Evolutionary conservation across 331 rosid species (phyloP).

Genomic region (Rhamnella rubrinervis): DNA sequence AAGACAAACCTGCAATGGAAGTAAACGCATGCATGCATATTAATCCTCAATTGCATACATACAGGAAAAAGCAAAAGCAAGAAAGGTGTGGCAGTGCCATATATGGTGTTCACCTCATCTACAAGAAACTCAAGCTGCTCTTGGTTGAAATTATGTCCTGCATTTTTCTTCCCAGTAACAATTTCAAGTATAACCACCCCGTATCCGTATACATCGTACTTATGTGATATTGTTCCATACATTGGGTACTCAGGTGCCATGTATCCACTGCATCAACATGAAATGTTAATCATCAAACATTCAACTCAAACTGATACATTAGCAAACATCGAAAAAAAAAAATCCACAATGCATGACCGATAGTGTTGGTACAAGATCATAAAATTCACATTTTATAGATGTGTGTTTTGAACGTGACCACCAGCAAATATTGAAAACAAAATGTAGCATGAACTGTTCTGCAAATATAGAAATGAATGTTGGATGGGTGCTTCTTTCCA

Average conservation of each 20-base stretch:
- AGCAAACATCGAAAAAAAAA: too few relatives aligned
- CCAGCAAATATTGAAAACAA: too few relatives aligned
- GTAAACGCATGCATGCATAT: not conserved
- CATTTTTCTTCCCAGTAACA: constrained; percentile 12
- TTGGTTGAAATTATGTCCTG: not conserved
- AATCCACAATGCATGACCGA: too few relatives aligned
- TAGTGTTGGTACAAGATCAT: too few relatives aligned
- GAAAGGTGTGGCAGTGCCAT: not conserved
- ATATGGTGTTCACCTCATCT: not conserved
- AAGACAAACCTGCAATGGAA: not conserved
- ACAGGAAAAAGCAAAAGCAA: not conserved
- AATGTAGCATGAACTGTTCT: too few relatives aligned
- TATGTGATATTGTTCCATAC: not conserved
- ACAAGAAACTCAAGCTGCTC: constrained; percentile 1
- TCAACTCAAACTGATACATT: too few relatives aligned
- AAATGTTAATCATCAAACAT: too few relatives aligned
- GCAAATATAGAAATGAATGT: too few relatives aligned
- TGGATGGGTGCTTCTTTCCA: too few relatives aligned
- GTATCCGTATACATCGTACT: constrained; percentile 7
- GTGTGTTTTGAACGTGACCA: too few relatives aligned
- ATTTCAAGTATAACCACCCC: constrained; percentile 15
- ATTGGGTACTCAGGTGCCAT: constrained; percentile 2
- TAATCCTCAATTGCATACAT: too few relatives aligned
- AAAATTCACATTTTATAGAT: too few relatives aligned
- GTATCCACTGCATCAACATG: not conserved